phyloP scores from a whole-genome alignment of 2,329 filamentous ascomycete genomes.

The Thelonectria rubi region DNA sequence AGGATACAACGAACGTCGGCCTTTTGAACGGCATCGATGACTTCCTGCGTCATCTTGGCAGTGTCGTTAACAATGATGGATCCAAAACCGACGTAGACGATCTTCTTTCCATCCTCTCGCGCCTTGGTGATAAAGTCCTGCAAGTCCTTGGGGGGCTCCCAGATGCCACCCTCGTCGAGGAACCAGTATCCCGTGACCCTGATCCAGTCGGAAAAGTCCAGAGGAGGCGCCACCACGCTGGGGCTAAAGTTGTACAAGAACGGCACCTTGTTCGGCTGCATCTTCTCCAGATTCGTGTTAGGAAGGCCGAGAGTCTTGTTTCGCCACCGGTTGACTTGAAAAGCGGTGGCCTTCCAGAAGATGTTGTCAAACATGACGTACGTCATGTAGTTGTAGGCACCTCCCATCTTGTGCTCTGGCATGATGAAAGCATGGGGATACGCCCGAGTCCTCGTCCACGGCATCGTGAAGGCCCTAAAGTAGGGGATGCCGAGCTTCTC shows the following conservation, averaged over 20 bases:
- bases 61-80: constrained; percentile 95
- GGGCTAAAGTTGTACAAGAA: constrained; percentile 98
- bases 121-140: constrained; percentile 85
- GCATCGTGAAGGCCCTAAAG: constrained; percentile 98
- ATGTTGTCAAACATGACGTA: constrained; percentile 97
- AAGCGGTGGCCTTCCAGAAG: constrained; percentile 93
- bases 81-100: constrained; percentile 97
- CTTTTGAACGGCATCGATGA: constrained; percentile 89
- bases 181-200: constrained; percentile 99
- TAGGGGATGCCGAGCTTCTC: constrained; percentile 94
- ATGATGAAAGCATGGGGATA: constrained; percentile 98
- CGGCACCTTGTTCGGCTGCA: constrained; percentile 97
- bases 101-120: constrained; percentile 81
- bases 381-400: constrained; percentile 92
- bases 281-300: constrained; percentile 84
- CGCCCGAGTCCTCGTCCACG: constrained; percentile 93
- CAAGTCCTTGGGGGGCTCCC: constrained; percentile 79
- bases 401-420: constrained; percentile 92
- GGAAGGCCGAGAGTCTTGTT: constrained; percentile 81
- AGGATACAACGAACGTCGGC: constrained; percentile 94
- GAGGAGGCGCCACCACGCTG: constrained; percentile 88
- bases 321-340: constrained; percentile 93
- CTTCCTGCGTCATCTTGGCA: constrained; percentile 86
- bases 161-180: constrained; percentile 77
- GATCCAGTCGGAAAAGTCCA: constrained; percentile 98